These are phyloP conservation scores for Musa troglodytarum DNA, from an alignment of 176 grass and related monocot genomes.

Conservation along the genomic window DNA sequence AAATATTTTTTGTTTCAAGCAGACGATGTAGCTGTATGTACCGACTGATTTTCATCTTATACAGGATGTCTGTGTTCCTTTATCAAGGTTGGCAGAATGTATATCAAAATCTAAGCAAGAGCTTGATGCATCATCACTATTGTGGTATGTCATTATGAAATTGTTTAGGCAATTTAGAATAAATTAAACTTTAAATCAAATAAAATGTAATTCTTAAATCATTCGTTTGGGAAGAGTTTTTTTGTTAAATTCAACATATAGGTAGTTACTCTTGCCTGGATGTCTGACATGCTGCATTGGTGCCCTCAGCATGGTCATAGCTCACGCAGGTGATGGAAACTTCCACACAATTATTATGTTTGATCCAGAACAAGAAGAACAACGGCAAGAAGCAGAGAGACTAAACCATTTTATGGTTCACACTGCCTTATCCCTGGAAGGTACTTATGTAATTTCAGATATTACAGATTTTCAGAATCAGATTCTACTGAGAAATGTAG, in stretches of 20 bases:
- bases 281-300: conserved; percentile 7
- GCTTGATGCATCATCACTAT: conserved; percentile 80
- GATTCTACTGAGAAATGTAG: no score
- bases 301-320: conserved; percentile 60
- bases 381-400: conserved; percentile 67
- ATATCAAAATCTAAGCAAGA: conserved; percentile 75
- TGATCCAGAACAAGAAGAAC: conserved; percentile 62
- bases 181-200: not conserved
- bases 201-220: not conserved
- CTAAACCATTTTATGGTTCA: conserved; percentile 98
- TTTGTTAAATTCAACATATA: not conserved
- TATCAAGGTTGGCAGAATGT: conserved; percentile 94
- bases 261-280: no score
- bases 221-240: conserved; percentile 3
- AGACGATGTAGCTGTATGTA: not conserved
- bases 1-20: not conserved
- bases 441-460: conserved; percentile 22
- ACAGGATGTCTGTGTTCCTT: conserved; percentile 92
- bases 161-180: no score
- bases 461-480: not conserved
- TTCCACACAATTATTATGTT: conserved; percentile 98
- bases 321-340: conserved; percentile 96
- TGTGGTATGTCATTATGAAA: conserved; percentile 42
- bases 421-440: conserved; percentile 92
- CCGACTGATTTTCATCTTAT: conserved; percentile 9